Base-by-base conservation (phyloP, 2,329 filamentous ascomycete species). In the Daldinia eschscholtzii region DNA sequence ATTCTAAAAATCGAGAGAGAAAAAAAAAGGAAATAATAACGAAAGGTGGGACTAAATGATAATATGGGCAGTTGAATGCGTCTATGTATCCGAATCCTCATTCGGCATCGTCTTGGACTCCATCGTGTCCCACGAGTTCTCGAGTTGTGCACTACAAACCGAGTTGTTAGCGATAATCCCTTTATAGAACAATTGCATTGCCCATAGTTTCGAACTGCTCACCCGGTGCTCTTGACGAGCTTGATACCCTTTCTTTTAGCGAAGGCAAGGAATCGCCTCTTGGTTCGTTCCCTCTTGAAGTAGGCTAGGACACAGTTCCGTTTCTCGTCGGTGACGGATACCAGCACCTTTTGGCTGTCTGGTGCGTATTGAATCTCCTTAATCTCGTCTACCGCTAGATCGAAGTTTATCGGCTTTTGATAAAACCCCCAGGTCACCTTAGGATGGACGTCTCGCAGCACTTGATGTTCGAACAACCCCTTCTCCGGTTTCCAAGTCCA, bases 281-380 rank as follows among this genome's bases (percentile, higher is more conserved):
- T 85, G 4, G 86, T 88, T 20, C 84, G 80, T 70, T 83, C 80
- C 5, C 86, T 77, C 75, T 86, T 86, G 71, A 89, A 88, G 61
- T 81, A 77, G 6, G 83, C 84, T 70, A 88, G 79, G 2, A 88
- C 74, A 48, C 85, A 80, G 2, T 85, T 84, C 5, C 83, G 77
- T 9, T 77, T 76, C 48, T 79, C 74, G 10, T 79, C 79, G 66
- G 72, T 74, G 15, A 83, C 82, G 4, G 78, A 68, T 18, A 87
- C 78, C 5, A 83, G 72, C 12, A 87, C 78, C 67, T 82, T 83
- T 7, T 79, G 77, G 23, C 79, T 79, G 6, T 81, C 80, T 0
- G 78, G 69, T 18, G 84, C 83, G 75, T 83, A 87, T 20, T 77
- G 76, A 12, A 88, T 80, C 70, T 83, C 79, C 2, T 77, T 73